A percentile compares a stretch with the other conserved stretches of the same genome.
Evolutionary conservation across 2,329 filamentous ascomycete genomes (phyloP).

Genomic region (Aspergillus neotritici): DNA sequence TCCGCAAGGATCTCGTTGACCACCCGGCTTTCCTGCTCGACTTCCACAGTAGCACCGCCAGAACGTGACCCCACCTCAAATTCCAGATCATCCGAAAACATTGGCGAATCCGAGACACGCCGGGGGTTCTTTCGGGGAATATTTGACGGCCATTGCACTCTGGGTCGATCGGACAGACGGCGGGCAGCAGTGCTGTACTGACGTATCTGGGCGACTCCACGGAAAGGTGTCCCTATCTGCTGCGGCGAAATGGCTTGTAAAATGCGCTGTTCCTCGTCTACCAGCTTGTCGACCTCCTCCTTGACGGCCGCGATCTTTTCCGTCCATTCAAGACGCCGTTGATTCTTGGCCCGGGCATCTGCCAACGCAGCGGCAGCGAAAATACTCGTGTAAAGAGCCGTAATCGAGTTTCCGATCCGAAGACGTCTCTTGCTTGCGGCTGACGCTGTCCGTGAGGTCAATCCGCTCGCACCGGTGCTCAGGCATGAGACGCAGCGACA

Average conservation of each 20-base stretch:
- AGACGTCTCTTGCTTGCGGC: slow-evolving; percentile 35
- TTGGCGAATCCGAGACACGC: too few species aligned
- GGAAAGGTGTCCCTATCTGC: slow-evolving; percentile 15
- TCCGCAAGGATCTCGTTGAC: slow-evolving; percentile 5
- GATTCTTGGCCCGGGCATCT: slow-evolving; percentile 37
- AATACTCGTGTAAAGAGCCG: slow-evolving; percentile 41
- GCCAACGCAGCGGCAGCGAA: slow-evolving; percentile 39
- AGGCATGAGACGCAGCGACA: slow-evolving; percentile 41
- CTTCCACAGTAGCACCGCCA: neutral
- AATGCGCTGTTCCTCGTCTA: slow-evolving; percentile 35
- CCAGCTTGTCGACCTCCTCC: slow-evolving; percentile 36
- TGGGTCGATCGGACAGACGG: slow-evolving; percentile 5
- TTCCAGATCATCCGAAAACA: neutral
- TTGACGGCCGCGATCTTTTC: slow-evolving; percentile 40
- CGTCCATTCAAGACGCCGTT: slow-evolving; percentile 36
- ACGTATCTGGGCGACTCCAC: slow-evolving; percentile 20
- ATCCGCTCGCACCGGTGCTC: slow-evolving; percentile 30
- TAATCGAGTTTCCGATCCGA: slow-evolving; percentile 39
- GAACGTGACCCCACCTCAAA: neutral
- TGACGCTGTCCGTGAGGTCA: slow-evolving; percentile 32
- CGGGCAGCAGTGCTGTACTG: slow-evolving; percentile 20
- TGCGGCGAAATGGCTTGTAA: slow-evolving; percentile 27
- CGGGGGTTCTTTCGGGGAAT: slow-evolving; percentile 15
- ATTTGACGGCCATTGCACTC: slow-evolving; percentile 11
- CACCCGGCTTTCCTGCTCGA: neutral